Base-by-base conservation (phyloP, 2,329 filamentous ascomycete species). In the Pyrenophora tritici-repentis region DNA sequence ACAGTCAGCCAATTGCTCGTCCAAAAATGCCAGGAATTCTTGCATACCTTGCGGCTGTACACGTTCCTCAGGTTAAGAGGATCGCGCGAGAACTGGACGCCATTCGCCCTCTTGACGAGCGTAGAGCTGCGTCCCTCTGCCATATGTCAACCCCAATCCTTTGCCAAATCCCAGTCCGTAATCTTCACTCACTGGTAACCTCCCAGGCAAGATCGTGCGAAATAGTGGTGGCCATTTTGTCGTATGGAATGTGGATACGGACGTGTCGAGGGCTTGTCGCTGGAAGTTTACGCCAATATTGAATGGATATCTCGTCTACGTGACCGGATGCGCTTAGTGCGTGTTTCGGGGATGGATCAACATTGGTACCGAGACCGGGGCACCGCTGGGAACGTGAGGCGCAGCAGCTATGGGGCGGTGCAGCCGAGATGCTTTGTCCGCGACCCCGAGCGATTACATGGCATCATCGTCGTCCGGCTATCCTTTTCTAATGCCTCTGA, bases 161-260 rank as follows among this genome's bases (percentile, higher is more conserved):
- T 46, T 35, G 14, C 22, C 32, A 29, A 29, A 36, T 33, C 34
- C 39, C 18, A 17, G 18, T 18, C 20, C 33, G 10, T 18, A 14
- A 56, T 42, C 14, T 55, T 56, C 62, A 91, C 91, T 79, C 87
- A 97, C 92, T 90, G 84, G 88, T 87, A 78, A 95, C 81, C 85
- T 93, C 88, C 93, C 93, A 97, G 83, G 96, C 81, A 72, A 97
- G 84, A 81, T 97, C 92, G 75, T 87, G 80, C 77, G 91, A 95
- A 75, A 96, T 83, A 83, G 86, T 78, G 53, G 63, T 59, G 68
- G 84, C 81, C 77, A 79, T 81, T 71, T 59, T 60, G 62, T 63
- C 62, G 61, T 68, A 62, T 59, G 56, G 53, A 55, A 55, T 62
- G 64, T 60, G 55, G 61, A 64, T 67, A 62, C 58, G 61, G 57